phyloP scores from a whole-genome alignment of 176 grass and related monocot genomes.

The Oryza meridionalis region DNA sequence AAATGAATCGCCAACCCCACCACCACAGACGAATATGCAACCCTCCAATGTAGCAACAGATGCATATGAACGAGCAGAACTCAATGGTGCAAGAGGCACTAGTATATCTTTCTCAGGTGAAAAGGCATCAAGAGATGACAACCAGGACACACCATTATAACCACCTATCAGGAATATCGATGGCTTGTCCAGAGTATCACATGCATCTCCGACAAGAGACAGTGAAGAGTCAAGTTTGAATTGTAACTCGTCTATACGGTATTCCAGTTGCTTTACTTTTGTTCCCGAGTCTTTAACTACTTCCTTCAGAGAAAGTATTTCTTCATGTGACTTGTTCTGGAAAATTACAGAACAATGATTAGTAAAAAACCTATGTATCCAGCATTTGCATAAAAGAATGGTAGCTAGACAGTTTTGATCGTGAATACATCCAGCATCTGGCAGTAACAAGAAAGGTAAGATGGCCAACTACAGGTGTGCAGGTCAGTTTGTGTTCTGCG shows the following conservation, averaged over 20 bases:
- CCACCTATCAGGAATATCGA: constrained; percentile 79
- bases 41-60: constrained; percentile 60
- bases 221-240: constrained; percentile 58
- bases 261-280: constrained; percentile 62
- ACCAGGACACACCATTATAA: constrained; percentile 73
- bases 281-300: constrained; percentile 62
- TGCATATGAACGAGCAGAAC: constrained; percentile 71
- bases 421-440: constrained; percentile 3
- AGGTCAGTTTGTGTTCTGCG: neutral
- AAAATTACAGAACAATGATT: constrained; percentile 43
- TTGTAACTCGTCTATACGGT: constrained; percentile 68
- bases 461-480: constrained; percentile 16
- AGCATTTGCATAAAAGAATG: constrained; percentile 23
- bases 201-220: constrained; percentile 41
- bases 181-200: constrained; percentile 38
- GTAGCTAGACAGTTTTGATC: neutral
- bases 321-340: constrained; percentile 67
- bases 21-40: constrained; percentile 76
- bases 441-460: neutral
- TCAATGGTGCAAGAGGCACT: constrained; percentile 69
- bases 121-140: constrained; percentile 80
- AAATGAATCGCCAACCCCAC: constrained; percentile 66
- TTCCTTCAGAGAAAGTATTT: constrained; percentile 67
- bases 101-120: constrained; percentile 61
- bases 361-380: constrained; percentile 15